Evolutionary conservation across 169 alveolate species (phyloP), one percentile per base, ranked within the genome.

Genomic region (Plasmodium berghei): DNA sequence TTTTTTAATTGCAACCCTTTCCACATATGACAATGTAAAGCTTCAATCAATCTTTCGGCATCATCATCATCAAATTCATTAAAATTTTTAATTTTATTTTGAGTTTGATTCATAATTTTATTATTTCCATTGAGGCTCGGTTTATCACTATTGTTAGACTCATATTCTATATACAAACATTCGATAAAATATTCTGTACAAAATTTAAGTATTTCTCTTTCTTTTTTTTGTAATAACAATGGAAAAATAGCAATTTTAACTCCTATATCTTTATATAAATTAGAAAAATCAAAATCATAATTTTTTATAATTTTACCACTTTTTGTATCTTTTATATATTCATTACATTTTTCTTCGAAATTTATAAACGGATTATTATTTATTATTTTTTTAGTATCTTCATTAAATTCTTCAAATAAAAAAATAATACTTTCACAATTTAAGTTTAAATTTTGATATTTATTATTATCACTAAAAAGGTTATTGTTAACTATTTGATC

Each of bases 11-110:
- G 69, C 45, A 77, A 22, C 3, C 75, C 75, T 58, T 77, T 77
- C 89, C 89, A 77, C 89, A 77, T 77, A 52, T 77, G 77, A 28
- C 89, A 77, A 24, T 77, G 89, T 8, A 77, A 58, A 5, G 89
- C 89, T 52, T 77, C 89, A n/a, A 77, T 24, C 58, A 77, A 64
- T 45, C 89, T 63, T 77, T 77, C 73, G 18, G 62, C 66, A 16
- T 64, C 89, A 40, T 73, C 62, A 12, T 77, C 77, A 70, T 18
- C 49, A 49, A 46, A 70, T 6, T 77, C 80, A 28, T 77, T 77
- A 63, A 46, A 26, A 18, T 45, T 58, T 14, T 10, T 46, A 0
- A 24, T 63, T n/a, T 28, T 45, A 8, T 26, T 46, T 45, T 64
- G 59, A 14, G 12, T 16, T 20, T 6, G 42, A n/a, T 16, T 56